A percentile compares a stretch with the other conserved stretches of the same genome.
phyloP scores from a whole-genome alignment of 1,139 yeast genomes.

The Nakaseomyces sp. region DNA sequence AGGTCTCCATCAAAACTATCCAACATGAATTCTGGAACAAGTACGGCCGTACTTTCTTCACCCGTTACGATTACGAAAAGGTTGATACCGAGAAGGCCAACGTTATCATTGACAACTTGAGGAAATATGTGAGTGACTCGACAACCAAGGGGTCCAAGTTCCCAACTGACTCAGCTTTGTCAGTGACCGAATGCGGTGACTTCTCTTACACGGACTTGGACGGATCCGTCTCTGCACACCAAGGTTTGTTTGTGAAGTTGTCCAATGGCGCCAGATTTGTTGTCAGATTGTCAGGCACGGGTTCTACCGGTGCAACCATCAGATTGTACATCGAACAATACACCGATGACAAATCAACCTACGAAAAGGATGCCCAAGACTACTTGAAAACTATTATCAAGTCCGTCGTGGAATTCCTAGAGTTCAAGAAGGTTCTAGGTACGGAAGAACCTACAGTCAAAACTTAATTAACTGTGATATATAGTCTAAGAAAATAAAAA shows the following conservation, averaged over 20 bases:
- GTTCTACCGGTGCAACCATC: constrained; percentile 96
- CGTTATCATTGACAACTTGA: constrained; percentile 53
- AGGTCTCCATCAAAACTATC: constrained; percentile 65
- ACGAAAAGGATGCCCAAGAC: constrained; percentile 50
- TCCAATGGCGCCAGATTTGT: constrained; percentile 79
- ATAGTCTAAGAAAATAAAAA: too few species aligned
- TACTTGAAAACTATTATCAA: constrained; percentile 56
- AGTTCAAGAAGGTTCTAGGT: constrained; percentile 66
- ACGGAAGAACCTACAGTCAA: constrained; percentile 83
- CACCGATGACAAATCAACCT: constrained; percentile 50
- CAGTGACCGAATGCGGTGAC: constrained; percentile 73
- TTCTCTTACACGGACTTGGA: constrained; percentile 91
- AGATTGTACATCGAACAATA: constrained; percentile 86
- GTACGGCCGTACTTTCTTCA: constrained; percentile 95
- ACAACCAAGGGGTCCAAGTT: constrained; percentile 39
- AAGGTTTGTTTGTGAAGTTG: constrained; percentile 80
- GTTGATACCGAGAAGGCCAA: constrained; percentile 70
- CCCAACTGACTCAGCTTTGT: constrained; percentile 38
- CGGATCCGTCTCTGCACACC: constrained; percentile 84
- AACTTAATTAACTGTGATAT: constrained; percentile 42
- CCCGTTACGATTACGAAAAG: constrained; percentile 89
- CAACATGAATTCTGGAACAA: constrained; percentile 82
- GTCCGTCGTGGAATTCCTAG: constrained; percentile 57
- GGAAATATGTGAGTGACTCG: constrained; percentile 36
- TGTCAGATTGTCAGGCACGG: constrained; percentile 91